Base-by-base conservation (phyloP, 1,284 basidiomycete genomes). In the Pseudozyma pruni region DNA sequence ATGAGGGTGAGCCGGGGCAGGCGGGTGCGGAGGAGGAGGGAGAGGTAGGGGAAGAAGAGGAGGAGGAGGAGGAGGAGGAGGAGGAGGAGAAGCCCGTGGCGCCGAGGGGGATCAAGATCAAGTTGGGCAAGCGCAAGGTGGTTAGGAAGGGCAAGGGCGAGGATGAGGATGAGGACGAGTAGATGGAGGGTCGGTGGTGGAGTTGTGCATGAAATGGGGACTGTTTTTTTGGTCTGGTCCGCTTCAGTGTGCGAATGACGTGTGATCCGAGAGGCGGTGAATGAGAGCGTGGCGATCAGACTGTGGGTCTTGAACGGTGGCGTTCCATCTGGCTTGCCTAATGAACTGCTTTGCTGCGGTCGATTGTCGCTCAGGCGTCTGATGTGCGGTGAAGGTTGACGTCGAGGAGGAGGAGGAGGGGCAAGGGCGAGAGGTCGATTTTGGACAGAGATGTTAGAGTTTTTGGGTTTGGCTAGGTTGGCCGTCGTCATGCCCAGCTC, bases 51-150 rank as follows among this genome's bases (percentile, higher is more conserved):
- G 66, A 71, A 5, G 69, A 67, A 22, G 70, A 72, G 2, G 64
- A 69, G 27, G 38, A 56, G 4, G 67, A 41, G 3, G 67, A 60
- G 8, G 47, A 48, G 3, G 66, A 71, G 8, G 69, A 67, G 27
- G 70, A 72, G 2, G 64, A 69, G 27, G 38, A 56, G 22, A 64
- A 57, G 32, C 60, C 60, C 11, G 46, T 44, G 0, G 31, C 46
- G 8, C 55, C 64, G 16, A 34, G 64, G 6, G 70, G 64, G 4
- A 63, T 72, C 43, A 72, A 72, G 70, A 64, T 72, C 47, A 68
- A 64, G 53, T 35, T 72, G 8, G 64, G 70, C 3, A 72, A 69
- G 60, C 32, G 57, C 31, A 54, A 60, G 35, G 27, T 33, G 8
- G 35, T 37, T 19, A 58, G 52, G 22, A 62, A 55, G 35, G 52